Evolutionary conservation across 352 stramenopile genomes (phyloP), one percentile per base, ranked within the genome.

Genomic region (Thraustochytrium sp.): DNA sequence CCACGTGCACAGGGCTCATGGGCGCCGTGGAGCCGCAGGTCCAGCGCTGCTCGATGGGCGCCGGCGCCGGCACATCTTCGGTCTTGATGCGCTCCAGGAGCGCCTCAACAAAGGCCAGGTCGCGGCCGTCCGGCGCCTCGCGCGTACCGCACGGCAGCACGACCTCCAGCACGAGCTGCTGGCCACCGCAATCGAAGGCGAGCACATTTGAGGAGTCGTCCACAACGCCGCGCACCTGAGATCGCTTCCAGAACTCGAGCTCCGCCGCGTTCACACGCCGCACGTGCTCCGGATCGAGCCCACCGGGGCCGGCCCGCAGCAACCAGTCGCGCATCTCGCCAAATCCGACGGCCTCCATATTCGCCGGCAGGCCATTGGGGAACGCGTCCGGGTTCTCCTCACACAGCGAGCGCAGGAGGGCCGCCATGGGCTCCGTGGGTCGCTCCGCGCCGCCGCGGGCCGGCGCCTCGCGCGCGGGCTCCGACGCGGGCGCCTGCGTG

Each of bases 21-120:
- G 86, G 85, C 2, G 95, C 97, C 34, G 87, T 91, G 53, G 94
- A 98, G 40, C 89, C 89, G 61, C 93, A 89, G 0, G 94, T 96
- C 97, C 97, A 99, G 29, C 97, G 91, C 88, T 99, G 97, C 88
- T 99, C 97, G 82, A 99, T 99, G 0, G 97, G 97, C 44, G 94
- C 90, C 75, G 96, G 95, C 9, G 96, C 95, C 1, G 97, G 93
- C 59, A 99, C 93, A 38, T 92, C 89, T n/a, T 93, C 87, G 0
- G 88, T 87, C 85, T 98, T 92, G 84, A 99, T 98, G 44, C 94
- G 88, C 84, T 90, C 84, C 9, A 98, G 88, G 21, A 99, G 87
- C 31, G 94, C 88, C 82, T 96, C 88, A 87, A 99, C 93, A 82
- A 98, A 98, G 64, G 96, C 89, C 9, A 98, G 91, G 55, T 98